phyloP scores from a whole-genome alignment of 768 basidiomycete species.

The Psilocybe tampanensis region DNA sequence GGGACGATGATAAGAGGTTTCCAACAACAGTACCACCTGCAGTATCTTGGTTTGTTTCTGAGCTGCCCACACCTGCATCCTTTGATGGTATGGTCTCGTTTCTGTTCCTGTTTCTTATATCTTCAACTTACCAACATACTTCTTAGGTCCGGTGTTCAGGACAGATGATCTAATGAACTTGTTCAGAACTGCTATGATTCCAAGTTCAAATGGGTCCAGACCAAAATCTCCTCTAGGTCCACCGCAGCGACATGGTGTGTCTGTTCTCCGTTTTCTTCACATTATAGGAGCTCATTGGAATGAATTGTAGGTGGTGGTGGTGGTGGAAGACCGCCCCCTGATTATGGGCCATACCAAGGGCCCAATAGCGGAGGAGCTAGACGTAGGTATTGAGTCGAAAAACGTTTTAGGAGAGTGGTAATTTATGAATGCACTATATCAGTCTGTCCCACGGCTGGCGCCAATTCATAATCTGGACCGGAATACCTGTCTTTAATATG shows the following conservation, averaged over 20 bases:
- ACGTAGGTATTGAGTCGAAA: constrained; percentile 24
- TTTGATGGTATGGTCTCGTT: constrained; percentile 76
- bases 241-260: constrained; percentile 52
- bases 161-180: constrained; percentile 89
- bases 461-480: no score
- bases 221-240: constrained; percentile 62
- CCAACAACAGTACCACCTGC: constrained; percentile 49
- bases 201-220: constrained; percentile 48
- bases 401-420: not conserved
- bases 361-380: constrained; percentile 39
- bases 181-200: constrained; percentile 81
- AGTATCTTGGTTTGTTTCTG: constrained; percentile 83
- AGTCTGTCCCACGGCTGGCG: no score
- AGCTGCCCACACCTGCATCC: constrained; percentile 66
- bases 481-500: no score
- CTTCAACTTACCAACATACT: no score
- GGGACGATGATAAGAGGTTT: constrained; percentile 34
- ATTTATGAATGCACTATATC: no score
- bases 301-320: no score
- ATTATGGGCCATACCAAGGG: constrained; percentile 87
- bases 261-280: no score
- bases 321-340: constrained; percentile 79
- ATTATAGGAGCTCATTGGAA: no score
- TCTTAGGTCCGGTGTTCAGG: constrained; percentile 91
- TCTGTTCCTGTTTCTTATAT: constrained; percentile 1